Evolutionary conservation across 495 filamentous ascomycete genomes (phyloP).

Genomic region (Massariosphaeria phaeospora): DNA sequence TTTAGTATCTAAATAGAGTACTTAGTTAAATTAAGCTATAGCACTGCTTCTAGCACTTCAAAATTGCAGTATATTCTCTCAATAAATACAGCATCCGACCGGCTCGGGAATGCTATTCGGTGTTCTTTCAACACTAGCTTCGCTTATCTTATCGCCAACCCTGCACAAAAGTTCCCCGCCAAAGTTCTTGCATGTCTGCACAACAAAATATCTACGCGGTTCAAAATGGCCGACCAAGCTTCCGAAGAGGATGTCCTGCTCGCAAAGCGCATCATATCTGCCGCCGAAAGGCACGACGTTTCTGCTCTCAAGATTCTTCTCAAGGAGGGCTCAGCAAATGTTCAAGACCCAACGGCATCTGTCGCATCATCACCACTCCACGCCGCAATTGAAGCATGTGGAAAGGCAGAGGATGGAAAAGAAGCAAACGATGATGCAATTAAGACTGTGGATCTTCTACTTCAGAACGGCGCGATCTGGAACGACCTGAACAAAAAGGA

Average conservation of each 20-base stretch:
- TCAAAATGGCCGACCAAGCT: conserved; percentile 21
- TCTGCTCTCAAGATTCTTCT: conserved; percentile 21
- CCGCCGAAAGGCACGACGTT: conserved; percentile 22
- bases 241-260: conserved; percentile 25
- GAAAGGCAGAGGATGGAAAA: conserved; percentile 41
- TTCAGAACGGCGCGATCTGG: conserved; percentile 91
- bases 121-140: conserved; percentile 10
- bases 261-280: conserved; percentile 27
- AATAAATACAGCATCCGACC: too few species aligned
- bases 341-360: conserved; percentile 21
- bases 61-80: too few species aligned
- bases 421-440: conserved; percentile 51
- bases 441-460: conserved; percentile 67
- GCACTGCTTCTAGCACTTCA: too few species aligned
- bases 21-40: too few species aligned
- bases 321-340: conserved; percentile 25
- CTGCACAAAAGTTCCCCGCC: conserved; percentile 4
- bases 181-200: neutral
- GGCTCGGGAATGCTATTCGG: too few species aligned
- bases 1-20: too few species aligned
- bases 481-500: conserved; percentile 82
- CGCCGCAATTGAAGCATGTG: conserved; percentile 80
- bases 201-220: neutral
- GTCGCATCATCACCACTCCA: conserved; percentile 58
- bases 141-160: conserved; percentile 1